Base-by-base conservation (phyloP, 2,329 filamentous ascomycete genomes). In the Colletotrichum echinochloae region DNA sequence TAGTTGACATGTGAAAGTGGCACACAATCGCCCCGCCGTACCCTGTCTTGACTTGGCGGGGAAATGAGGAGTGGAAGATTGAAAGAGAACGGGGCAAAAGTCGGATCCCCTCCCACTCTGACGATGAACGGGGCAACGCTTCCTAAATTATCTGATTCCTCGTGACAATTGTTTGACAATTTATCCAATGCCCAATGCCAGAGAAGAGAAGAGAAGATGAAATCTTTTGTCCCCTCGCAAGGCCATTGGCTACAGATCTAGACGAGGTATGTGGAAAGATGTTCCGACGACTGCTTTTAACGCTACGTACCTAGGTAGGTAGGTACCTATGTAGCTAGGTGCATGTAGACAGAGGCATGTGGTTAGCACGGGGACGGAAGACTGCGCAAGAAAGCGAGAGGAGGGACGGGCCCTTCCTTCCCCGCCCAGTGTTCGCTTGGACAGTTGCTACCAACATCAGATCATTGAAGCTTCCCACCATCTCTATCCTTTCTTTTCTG, bases 1-100 rank as follows among this genome's bases (percentile, higher is more conserved):
- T 48, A 23, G 33, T 55, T 70, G 60, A 60, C 69, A 71, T 71
- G 69, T 71, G 69, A 71, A 71, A 70, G 56, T 66, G 52, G 65
- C 49, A 49, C 49, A 49, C 46, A 46, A 16, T 51, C 48, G 65
- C 69, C 59, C 52, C 65, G 57, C 67, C 41, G 39, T 49, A 57
- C 33, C 33, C 9, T 60, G 55, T 54, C 61, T 30, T 26, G 37
- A 37, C 28, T 37, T 16, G n/a, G 33, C n/a, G 62, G 26, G 39
- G 30, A 41, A 60, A 60, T 35, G 52, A 49, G 41, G 28, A 52
- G n/a, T 20, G 26, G 12, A 20, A 37, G 8, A 56, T 39, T 5
- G 23, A 39, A 37, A 11, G 28, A 39, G 28, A 46, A 46, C 48
- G 2, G 23, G 5, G 11, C 18, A 46, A 46, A 46, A 23, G n/a